Evolutionary conservation across 495 filamentous ascomycete species (phyloP).

Genomic region (Aspergillus campestris): DNA sequence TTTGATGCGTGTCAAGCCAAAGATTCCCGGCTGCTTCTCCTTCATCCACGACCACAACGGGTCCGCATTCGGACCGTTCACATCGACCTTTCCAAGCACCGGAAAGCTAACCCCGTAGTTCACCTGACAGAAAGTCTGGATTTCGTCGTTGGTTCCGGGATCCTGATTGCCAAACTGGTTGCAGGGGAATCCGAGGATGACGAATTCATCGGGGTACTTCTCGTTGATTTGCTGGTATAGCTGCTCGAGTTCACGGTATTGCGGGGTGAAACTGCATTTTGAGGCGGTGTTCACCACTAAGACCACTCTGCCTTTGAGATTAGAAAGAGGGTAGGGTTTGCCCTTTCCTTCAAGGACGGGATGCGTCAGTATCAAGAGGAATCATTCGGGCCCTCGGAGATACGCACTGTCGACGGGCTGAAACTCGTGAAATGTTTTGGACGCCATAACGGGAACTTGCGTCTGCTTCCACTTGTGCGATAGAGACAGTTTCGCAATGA

Average conservation of each 20-base stretch:
- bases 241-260: constrained; percentile 84
- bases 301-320: constrained; percentile 81
- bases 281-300: constrained; percentile 95
- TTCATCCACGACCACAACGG: constrained; percentile 89
- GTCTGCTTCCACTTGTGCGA: too few species aligned
- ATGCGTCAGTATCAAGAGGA: too few species aligned
- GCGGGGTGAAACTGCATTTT: constrained; percentile 98
- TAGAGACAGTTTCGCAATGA: too few species aligned
- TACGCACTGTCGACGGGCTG: too few species aligned
- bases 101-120: constrained; percentile 97
- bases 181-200: constrained; percentile 92
- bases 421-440: too few species aligned
- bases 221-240: constrained; percentile 73
- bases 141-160: constrained; percentile 82
- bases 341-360: too few species aligned
- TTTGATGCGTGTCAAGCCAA: constrained; percentile 84
- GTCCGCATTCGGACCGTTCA: constrained; percentile 76
- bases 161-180: constrained; percentile 95
- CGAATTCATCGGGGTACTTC: constrained; percentile 64
- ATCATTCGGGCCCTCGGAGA: too few species aligned
- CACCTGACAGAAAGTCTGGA: constrained; percentile 82
- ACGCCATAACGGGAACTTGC: too few species aligned
- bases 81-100: constrained; percentile 81
- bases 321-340: constrained; percentile 53
- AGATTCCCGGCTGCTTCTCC: constrained; percentile 66